These are phyloP conservation scores for Skeletonema potamos DNA, from an alignment of 108 stramenopile species.

Conservation along the genomic window DNA sequence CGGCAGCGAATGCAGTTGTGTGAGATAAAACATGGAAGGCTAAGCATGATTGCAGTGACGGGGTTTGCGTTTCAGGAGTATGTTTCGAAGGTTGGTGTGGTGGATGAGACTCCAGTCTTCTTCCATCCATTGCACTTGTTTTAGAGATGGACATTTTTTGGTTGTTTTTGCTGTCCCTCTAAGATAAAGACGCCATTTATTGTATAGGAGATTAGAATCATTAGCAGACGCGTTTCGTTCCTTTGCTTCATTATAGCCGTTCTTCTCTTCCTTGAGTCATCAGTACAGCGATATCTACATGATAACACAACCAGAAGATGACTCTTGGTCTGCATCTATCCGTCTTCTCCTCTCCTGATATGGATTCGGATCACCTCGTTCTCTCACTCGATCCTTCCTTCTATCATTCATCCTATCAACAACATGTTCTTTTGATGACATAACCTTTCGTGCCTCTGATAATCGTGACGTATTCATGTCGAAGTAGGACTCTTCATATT, in stretches of 20 bases:
- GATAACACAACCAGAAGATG: constrained; percentile 25
- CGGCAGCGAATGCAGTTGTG: constrained; percentile 73
- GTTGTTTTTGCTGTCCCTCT: neutral
- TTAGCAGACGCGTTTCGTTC: too few species aligned
- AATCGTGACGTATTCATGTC: constrained; percentile 33
- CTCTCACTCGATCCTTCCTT: constrained; percentile 42
- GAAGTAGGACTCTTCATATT: constrained; percentile 49
- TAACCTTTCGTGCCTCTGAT: constrained; percentile 5
- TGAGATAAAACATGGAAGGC: constrained; percentile 86
- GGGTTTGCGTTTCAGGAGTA: constrained; percentile 74
- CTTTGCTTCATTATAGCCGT: too few species aligned
- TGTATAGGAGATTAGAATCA: neutral
- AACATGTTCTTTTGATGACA: constrained; percentile 38
- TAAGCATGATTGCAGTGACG: constrained; percentile 78
- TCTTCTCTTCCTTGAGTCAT: too few species aligned
- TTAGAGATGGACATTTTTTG: neutral
- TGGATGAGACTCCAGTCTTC: constrained; percentile 75
- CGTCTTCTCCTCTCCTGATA: constrained; percentile 11
- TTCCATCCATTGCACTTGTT: constrained; percentile 29
- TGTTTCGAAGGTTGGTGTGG: constrained; percentile 55
- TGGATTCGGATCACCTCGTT: constrained; percentile 49
- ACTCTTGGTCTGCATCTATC: neutral
- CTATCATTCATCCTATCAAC: constrained; percentile 43
- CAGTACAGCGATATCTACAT: constrained; percentile 2
- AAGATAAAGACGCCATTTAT: neutral